Conservation (phyloP, 345 rosid species). For the Combretum micranthum region DNA sequence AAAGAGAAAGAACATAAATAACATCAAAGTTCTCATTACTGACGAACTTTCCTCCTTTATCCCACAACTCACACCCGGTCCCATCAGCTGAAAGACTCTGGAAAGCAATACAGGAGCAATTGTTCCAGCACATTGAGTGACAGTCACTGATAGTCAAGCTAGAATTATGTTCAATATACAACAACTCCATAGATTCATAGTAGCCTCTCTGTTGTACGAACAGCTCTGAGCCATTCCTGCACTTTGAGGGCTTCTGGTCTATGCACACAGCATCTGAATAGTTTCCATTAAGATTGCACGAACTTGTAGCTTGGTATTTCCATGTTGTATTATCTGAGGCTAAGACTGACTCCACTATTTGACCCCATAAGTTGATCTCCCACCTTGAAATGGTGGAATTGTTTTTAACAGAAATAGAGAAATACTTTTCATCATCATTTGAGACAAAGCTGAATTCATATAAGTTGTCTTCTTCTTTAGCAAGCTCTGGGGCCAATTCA, state of each 20-base stretch:
- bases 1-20: slow-evolving; percentile 23
- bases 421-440: slow-evolving; percentile 32
- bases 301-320: slow-evolving; percentile 19
- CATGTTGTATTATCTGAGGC: slow-evolving; percentile 6
- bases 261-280: slow-evolving; percentile 37
- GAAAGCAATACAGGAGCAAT: slow-evolving; percentile 51
- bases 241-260: slow-evolving; percentile 30
- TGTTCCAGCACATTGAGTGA: slow-evolving; percentile 52
- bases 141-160: slow-evolving; percentile 42
- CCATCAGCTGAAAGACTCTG: slow-evolving; percentile 19
- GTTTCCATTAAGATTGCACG: slow-evolving; percentile 26
- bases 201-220: slow-evolving; percentile 41
- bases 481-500: slow-evolving; percentile 24
- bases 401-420: slow-evolving; percentile 31
- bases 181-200: not conserved
- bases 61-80: slow-evolving; percentile 47
- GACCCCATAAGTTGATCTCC: slow-evolving; percentile 41
- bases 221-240: slow-evolving; percentile 36
- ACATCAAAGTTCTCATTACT: slow-evolving; percentile 15
- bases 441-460: slow-evolving; percentile 33
- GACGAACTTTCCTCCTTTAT: slow-evolving; percentile 23
- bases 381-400: slow-evolving; percentile 31
- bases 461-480: slow-evolving; percentile 11
- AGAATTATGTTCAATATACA: slow-evolving; percentile 12
- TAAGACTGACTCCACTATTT: slow-evolving; percentile 27